Conservation (phyloP, 1,139 yeast species). For the Candida neerlandica region DNA sequence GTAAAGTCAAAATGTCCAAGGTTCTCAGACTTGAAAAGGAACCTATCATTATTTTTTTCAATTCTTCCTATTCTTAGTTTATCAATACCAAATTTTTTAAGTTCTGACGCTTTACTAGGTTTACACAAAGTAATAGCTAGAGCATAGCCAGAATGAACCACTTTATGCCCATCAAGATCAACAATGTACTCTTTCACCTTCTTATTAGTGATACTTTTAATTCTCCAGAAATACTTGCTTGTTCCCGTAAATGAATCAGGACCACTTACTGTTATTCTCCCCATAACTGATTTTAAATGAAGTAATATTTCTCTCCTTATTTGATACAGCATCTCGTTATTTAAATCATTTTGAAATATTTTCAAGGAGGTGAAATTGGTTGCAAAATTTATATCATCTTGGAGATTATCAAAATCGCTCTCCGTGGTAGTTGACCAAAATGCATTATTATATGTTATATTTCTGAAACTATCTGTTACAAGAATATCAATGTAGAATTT, state of each 20-base stretch:
- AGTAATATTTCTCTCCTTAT: constrained; percentile 3
- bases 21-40: constrained; percentile 9
- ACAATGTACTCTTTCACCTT: constrained; percentile 8
- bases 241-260: constrained; percentile 5
- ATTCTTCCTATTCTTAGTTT: constrained; percentile 20
- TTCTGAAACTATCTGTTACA: constrained; percentile 3
- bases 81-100: constrained; percentile 30
- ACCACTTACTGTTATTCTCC: constrained; percentile 6
- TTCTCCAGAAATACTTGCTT: constrained; percentile 12
- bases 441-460: not conserved
- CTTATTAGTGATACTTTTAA: constrained; percentile 13
- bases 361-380: constrained; percentile 1
- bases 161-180: not conserved
- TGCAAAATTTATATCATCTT: constrained; percentile 2
- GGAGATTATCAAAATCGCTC: not conserved
- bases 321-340: not conserved
- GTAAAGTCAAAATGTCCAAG: constrained; percentile 7
- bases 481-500: constrained; percentile 6
- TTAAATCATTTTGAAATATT: not conserved
- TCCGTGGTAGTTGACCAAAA: constrained; percentile 10
- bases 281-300: constrained; percentile 7
- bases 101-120: constrained; percentile 33
- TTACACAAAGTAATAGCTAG: constrained; percentile 28
- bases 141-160: constrained; percentile 12
- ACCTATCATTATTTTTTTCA: not conserved